Evolutionary conservation across 2,329 filamentous ascomycete species (phyloP).

Genomic region (Mollisiaceae sp.): DNA sequence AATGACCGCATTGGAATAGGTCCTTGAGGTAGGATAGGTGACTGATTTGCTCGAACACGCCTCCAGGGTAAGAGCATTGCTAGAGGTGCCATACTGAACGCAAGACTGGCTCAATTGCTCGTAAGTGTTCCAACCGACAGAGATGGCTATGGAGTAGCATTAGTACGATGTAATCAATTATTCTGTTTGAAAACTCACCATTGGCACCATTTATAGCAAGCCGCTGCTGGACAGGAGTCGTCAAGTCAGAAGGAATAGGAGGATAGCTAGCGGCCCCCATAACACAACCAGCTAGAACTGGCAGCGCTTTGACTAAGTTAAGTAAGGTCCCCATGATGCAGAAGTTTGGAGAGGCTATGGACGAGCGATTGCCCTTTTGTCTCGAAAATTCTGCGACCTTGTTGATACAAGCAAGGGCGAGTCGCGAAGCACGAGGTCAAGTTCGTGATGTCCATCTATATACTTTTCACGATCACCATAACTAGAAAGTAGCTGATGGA

Average conservation of each 20-base stretch:
- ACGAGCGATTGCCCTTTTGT: neutral
- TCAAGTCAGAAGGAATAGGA: slow-evolving; percentile 52
- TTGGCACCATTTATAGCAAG: slow-evolving; percentile 55
- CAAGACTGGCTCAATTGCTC: slow-evolving; percentile 51
- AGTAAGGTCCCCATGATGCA: neutral
- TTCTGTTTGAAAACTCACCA: slow-evolving; percentile 43
- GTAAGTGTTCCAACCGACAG: slow-evolving; percentile 64
- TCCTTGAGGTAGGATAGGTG: slow-evolving; percentile 60
- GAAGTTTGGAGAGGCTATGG: neutral
- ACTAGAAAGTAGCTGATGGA: neutral
- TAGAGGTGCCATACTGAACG: slow-evolving; percentile 56
- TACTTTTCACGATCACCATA: slow-evolving; percentile 13
- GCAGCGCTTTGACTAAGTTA: slow-evolving; percentile 25
- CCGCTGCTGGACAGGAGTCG: slow-evolving; percentile 60
- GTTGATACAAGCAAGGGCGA: no score
- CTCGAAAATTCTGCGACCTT: neutral
- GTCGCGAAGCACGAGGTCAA: slow-evolving; percentile 21
- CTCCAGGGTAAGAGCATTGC: slow-evolving; percentile 44
- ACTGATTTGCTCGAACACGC: slow-evolving; percentile 53
- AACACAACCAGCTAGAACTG: slow-evolving; percentile 39
- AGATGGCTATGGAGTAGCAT: slow-evolving; percentile 48
- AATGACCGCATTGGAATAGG: slow-evolving; percentile 55
- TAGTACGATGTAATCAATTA: slow-evolving; percentile 5
- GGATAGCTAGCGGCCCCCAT: slow-evolving; percentile 48
- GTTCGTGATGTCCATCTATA: slow-evolving; percentile 4